Evolutionary conservation across 2,329 filamentous ascomycete species (phyloP).

Genomic region (Trichoderma brevicompactum): DNA sequence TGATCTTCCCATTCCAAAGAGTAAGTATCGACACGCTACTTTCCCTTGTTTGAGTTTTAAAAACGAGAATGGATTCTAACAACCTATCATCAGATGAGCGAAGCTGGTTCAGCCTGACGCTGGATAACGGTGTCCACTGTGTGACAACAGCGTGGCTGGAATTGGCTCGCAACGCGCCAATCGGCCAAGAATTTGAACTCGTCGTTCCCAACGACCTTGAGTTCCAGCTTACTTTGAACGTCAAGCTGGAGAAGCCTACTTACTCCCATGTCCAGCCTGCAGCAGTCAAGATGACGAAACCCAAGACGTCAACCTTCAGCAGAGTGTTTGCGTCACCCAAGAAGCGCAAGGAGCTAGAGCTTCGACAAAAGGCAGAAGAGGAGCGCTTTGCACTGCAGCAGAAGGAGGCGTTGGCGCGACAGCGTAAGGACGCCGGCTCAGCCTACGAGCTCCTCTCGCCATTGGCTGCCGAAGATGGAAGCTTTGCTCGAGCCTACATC

Average conservation of each 20-base stretch:
- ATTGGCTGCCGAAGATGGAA: constrained; percentile 86
- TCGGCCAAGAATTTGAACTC: constrained; percentile 97
- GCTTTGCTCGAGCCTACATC: constrained; percentile 91
- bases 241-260: constrained; percentile 85
- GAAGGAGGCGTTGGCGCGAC: constrained; percentile 66
- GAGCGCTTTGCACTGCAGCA: constrained; percentile 69
- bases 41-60: not conserved
- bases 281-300: constrained; percentile 62
- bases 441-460: constrained; percentile 87
- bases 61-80: constrained; percentile 34
- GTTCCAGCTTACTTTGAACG: constrained; percentile 95
- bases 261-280: constrained; percentile 62
- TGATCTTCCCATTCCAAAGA: constrained; percentile 86
- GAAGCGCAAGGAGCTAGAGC: constrained; percentile 93
- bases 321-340: constrained; percentile 92
- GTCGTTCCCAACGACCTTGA: constrained; percentile 98
- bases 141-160: constrained; percentile 97
- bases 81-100: constrained; percentile 70
- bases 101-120: constrained; percentile 90
- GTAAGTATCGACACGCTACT: constrained; percentile 56
- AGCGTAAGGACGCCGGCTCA: constrained; percentile 66
- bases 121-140: constrained; percentile 98
- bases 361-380: constrained; percentile 80
- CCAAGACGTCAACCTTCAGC: constrained; percentile 87
- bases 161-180: constrained; percentile 86